Conservation (phyloP, 371 early-diverging fungal genomes). For the Mycotypha africana region DNA sequence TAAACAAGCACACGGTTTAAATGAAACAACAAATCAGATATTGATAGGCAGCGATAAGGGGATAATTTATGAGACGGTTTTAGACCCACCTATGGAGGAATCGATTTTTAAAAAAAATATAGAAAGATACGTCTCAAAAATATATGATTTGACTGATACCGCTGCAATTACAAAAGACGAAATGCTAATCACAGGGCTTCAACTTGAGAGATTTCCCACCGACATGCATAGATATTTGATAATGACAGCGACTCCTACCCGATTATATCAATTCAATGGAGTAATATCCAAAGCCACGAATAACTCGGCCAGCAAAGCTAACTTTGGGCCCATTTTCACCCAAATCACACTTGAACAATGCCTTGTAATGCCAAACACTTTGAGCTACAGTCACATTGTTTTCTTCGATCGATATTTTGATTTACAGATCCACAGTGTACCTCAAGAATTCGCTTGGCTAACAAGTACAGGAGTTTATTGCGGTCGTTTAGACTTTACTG, state of each 20-base stretch:
- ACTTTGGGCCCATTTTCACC: slow-evolving; percentile 61
- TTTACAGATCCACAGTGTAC: slow-evolving; percentile 58
- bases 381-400: slow-evolving; percentile 52
- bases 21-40: slow-evolving; percentile 70
- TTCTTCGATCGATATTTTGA: slow-evolving; percentile 67
- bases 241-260: slow-evolving; percentile 69
- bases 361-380: too few species aligned
- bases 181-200: slow-evolving; percentile 76
- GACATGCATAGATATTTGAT: slow-evolving; percentile 61
- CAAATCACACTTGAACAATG: slow-evolving; percentile 55
- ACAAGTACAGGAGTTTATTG: slow-evolving; percentile 83
- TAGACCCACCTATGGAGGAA: slow-evolving; percentile 80
- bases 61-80: slow-evolving; percentile 77
- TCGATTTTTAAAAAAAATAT: slow-evolving; percentile 78
- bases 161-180: too few species aligned
- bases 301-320: too few species aligned
- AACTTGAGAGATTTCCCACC: slow-evolving; percentile 70
- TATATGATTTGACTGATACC: slow-evolving; percentile 48
- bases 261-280: slow-evolving; percentile 86
- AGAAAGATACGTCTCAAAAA: slow-evolving; percentile 71
- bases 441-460: slow-evolving; percentile 74
- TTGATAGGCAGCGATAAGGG: slow-evolving; percentile 84
- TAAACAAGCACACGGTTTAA: slow-evolving; percentile 46
- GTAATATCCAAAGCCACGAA: too few species aligned
- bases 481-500: slow-evolving; percentile 44